Percentiles rank a stretch among this genome's conserved stretches.
Evolutionary conservation across 2,329 filamentous ascomycete genomes (phyloP).

Genomic region (Colletotrichum ledebouriae): DNA sequence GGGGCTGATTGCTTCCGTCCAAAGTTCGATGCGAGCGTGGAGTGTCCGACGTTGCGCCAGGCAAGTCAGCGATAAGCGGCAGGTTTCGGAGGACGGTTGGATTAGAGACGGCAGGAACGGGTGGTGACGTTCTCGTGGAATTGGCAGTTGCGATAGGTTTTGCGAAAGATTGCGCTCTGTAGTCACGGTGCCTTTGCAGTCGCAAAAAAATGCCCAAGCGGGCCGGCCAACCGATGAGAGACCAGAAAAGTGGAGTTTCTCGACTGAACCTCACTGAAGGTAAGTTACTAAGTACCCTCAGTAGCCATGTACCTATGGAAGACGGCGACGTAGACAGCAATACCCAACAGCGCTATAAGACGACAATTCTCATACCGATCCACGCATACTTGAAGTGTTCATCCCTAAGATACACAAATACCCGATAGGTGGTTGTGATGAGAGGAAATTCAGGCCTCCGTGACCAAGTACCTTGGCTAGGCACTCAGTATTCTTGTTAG

Average conservation of each 20-base stretch:
- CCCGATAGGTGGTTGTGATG: too few relatives aligned
- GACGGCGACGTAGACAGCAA: too few relatives aligned
- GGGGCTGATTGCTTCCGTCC: slow-evolving; percentile 46
- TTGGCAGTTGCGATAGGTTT: slow-evolving; percentile 43
- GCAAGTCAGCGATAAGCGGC: slow-evolving; percentile 49
- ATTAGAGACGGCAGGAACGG: slow-evolving; percentile 17
- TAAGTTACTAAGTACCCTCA: too few relatives aligned
- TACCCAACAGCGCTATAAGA: too few relatives aligned
- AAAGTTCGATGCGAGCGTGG: slow-evolving; percentile 22
- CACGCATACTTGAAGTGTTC: too few relatives aligned
- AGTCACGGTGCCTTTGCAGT: slow-evolving; percentile 36
- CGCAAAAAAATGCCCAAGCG: slow-evolving; percentile 45
- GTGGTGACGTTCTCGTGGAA: slow-evolving; percentile 34
- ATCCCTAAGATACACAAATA: too few relatives aligned
- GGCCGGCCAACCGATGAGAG: slow-evolving; percentile 34
- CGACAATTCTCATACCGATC: too few relatives aligned
- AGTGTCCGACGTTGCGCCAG: slow-evolving; percentile 55
- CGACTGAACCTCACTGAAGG: slow-evolving; percentile 10
- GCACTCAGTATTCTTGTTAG: too few relatives aligned
- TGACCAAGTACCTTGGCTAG: too few relatives aligned
- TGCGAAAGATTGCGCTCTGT: slow-evolving; percentile 37
- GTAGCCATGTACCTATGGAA: too few relatives aligned
- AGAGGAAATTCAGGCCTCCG: too few relatives aligned
- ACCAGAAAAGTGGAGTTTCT: slow-evolving; percentile 23
- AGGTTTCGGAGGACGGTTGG: slow-evolving; percentile 9